Conservation (phyloP, 2,329 filamentous ascomycete genomes). For the Colletotrichum agaves region DNA sequence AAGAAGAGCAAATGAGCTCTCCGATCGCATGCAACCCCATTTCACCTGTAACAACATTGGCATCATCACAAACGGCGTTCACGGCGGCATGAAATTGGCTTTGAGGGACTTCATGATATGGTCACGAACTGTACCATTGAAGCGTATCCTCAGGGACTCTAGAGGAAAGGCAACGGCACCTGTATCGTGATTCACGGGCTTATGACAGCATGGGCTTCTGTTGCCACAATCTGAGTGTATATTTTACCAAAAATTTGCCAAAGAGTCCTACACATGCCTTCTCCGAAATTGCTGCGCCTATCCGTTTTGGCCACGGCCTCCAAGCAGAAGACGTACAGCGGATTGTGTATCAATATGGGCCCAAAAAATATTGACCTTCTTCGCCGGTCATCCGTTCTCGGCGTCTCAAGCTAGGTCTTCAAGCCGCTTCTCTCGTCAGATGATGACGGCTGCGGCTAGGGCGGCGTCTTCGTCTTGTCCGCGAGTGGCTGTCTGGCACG, state of each 20-base stretch:
- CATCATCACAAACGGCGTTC: constrained; percentile 38
- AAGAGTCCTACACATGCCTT: neutral
- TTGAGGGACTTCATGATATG: constrained; percentile 21
- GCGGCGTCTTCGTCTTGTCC: neutral
- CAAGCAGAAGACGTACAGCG: neutral
- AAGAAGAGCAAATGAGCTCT: constrained; percentile 71
- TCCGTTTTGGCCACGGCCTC: neutral
- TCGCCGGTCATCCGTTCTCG: neutral
- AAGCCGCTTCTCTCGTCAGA: neutral
- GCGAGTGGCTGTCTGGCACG: neutral
- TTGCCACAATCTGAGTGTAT: constrained; percentile 25
- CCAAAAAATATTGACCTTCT: neutral
- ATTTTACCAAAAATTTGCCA: constrained; percentile 21
- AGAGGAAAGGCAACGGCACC: neutral
- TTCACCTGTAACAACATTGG: constrained; percentile 38
- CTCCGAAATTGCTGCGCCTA: neutral
- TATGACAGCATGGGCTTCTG: neutral
- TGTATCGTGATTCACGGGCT: neutral
- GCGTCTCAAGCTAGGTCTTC: neutral
- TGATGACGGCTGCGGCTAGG: neutral
- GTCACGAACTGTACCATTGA: constrained; percentile 6
- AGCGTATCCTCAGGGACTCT: neutral
- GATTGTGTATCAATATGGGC: neutral
- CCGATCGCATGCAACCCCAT: neutral
- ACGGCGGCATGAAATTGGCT: constrained; percentile 33